These are phyloP conservation scores for Fomitopsis serialis DNA, from an alignment of 768 basidiomycete genomes.

Conservation along the genomic window DNA sequence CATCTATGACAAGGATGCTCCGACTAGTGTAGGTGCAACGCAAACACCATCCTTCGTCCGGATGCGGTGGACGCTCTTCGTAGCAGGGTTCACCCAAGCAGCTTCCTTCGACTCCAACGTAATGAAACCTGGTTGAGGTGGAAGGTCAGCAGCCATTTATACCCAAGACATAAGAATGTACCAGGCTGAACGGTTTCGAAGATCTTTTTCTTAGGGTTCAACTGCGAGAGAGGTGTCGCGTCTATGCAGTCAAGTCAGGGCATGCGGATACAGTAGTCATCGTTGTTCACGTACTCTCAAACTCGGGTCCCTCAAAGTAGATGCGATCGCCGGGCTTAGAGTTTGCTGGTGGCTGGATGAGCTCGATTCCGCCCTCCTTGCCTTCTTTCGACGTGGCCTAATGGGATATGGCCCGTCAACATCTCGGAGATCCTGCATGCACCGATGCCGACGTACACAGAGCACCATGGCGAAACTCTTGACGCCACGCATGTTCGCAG, in stretches of 20 bases:
- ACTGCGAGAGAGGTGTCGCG: constrained; percentile 65
- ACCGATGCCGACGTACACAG: constrained; percentile 46
- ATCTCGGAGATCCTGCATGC: not conserved
- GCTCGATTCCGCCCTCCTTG: constrained; percentile 85
- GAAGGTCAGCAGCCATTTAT: not conserved
- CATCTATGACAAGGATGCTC: constrained; percentile 83
- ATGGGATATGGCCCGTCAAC: not conserved
- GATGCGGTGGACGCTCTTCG: constrained; percentile 77
- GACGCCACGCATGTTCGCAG: constrained; percentile 93
- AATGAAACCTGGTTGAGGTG: constrained; percentile 56
- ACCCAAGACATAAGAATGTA: constrained; percentile 21
- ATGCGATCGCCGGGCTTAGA: constrained; percentile 90
- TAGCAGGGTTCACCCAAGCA: constrained; percentile 86
- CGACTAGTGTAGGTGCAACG: constrained; percentile 73
- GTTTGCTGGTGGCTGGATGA: constrained; percentile 82
- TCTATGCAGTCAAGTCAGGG: constrained; percentile 28
- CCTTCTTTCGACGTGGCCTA: constrained; percentile 90
- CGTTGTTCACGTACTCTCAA: constrained; percentile 52
- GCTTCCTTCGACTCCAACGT: constrained; percentile 86
- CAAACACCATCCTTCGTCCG: constrained; percentile 84
- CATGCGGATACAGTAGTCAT: not conserved
- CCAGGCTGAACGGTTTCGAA: constrained; percentile 96
- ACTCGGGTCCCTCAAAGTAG: constrained; percentile 91
- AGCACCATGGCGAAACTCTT: constrained; percentile 99
- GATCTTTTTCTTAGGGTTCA: constrained; percentile 99